Base-by-base conservation (phyloP, 495 filamentous ascomycete species). In the Lepraria neglecta region DNA sequence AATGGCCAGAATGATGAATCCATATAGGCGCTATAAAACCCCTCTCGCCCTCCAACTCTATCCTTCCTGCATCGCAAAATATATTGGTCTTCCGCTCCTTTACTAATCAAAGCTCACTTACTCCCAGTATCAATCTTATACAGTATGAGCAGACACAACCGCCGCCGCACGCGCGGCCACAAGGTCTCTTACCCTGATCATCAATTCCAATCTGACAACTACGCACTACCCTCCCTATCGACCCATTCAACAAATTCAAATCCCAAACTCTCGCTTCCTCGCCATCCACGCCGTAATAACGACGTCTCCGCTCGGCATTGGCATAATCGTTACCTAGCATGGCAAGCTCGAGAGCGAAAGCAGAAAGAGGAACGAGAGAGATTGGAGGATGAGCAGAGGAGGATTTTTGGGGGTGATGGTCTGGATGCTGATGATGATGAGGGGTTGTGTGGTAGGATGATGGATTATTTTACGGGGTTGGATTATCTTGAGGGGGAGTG, bases 101-200 rank as follows among this genome's bases (percentile, higher is more conserved):
- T 24, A 24, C 24, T 24, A 24, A 1, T 24, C 1, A 24, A 24
- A 1, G 24, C 24, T 24, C 24, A 24, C 24, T 24, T 1, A 24
- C 1, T 24, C 24, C 24, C 24, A 24, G 2, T 2, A 24, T 24
- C 24, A 24, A 24, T 35, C 33, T 35, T 35, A 35, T 4, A 3
- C 12, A 62, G 7, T n/a, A 68, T 68, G 66, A 66, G 64, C 47
- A 56, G 63, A 24, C 64, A 68, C 40, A 68, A 68, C 44, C 59
- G 66, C 27, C 64, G 66, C 48, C 64, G 64, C 17, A 62, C 58
- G 11, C 60, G 66, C n/a, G 50, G 19, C 45, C 61, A 44, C 44
- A 59, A 48, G 28, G 21, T 15, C 31, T 43, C 51, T 24, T 47
- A 14, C 45, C 1, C 48, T 1, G 6, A 52, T 9, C 4, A n/a